Conservation (phyloP, 441 rosid genomes). For the Euphorbia celastroides region DNA sequence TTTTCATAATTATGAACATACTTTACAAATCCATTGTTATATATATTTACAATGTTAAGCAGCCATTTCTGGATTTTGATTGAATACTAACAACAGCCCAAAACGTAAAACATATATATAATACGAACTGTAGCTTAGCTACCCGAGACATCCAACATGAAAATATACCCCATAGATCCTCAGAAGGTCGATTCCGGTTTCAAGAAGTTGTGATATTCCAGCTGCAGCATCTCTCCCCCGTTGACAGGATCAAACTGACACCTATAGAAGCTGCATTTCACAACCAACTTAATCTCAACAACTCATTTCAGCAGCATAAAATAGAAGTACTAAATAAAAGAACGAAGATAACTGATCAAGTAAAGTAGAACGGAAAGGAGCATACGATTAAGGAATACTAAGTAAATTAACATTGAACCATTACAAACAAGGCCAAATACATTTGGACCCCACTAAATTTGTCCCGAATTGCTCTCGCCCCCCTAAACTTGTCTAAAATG, state of each 20-base stretch:
- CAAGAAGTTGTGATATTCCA: constrained; percentile 76
- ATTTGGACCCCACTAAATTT: too few relatives aligned
- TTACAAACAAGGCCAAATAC: too few relatives aligned
- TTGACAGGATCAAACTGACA: constrained; percentile 80
- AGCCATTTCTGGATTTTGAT: constrained; percentile 5
- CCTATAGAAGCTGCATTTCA: constrained; percentile 72
- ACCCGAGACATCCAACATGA: neutral
- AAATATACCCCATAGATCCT: neutral
- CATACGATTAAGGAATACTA: too few relatives aligned
- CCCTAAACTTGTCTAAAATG: too few relatives aligned
- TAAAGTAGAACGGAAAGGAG: too few relatives aligned
- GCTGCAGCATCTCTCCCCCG: constrained; percentile 92
- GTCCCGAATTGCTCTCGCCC: too few relatives aligned
- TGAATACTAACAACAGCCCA: neutral
- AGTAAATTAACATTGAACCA: too few relatives aligned
- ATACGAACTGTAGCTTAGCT: neutral
- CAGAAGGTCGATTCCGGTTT: constrained; percentile 65
- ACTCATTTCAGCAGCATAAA: neutral
- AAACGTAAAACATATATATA: neutral
- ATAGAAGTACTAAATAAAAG: too few relatives aligned
- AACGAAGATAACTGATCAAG: too few relatives aligned
- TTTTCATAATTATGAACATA: neutral
- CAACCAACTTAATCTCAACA: constrained; percentile 10
- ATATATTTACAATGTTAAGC: constrained; percentile 26
- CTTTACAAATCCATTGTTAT: constrained; percentile 16